Percentiles rank a stretch among this genome's conserved stretches.
Evolutionary conservation across 148 eudicot species (phyloP).

Genomic region (Rheum nobile): DNA sequence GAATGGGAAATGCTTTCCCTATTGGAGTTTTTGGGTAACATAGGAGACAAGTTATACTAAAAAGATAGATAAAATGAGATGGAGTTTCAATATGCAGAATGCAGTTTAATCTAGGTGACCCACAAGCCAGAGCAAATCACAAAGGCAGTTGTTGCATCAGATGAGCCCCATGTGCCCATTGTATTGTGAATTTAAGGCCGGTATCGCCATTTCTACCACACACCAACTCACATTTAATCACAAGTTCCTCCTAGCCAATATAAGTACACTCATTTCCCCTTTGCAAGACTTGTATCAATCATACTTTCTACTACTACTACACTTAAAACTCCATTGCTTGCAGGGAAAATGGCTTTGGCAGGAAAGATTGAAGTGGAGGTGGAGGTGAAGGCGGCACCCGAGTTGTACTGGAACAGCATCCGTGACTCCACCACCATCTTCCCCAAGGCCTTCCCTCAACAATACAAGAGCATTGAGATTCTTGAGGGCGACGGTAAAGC

Average conservation of each 20-base stretch:
- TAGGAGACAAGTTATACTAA: too few species aligned
- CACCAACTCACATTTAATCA: not conserved
- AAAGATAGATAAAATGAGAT: too few species aligned
- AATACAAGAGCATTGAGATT: constrained; percentile 61
- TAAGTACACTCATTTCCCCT: not conserved
- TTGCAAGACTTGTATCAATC: not conserved
- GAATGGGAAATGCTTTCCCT: too few species aligned
- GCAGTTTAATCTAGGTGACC: not conserved
- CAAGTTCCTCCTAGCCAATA: not conserved
- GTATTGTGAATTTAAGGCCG: not conserved
- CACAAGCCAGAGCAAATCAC: not conserved
- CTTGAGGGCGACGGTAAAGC: constrained; percentile 74
- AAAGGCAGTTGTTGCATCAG: not conserved
- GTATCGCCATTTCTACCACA: not conserved
- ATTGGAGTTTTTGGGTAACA: too few species aligned
- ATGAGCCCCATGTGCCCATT: not conserved
- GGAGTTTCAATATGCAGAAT: not conserved
- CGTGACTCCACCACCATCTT: constrained; percentile 41
- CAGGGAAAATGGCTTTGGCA: constrained; percentile 15
- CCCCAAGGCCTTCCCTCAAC: constrained; percentile 65
- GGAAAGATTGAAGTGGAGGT: constrained; percentile 68
- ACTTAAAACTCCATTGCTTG: not conserved
- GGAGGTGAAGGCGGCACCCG: constrained; percentile 45
- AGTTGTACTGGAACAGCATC: constrained; percentile 51
- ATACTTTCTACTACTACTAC: not conserved